Evolutionary conservation across 2,329 filamentous ascomycete genomes (phyloP).

Genomic region (Arachnopeziza araneosa): DNA sequence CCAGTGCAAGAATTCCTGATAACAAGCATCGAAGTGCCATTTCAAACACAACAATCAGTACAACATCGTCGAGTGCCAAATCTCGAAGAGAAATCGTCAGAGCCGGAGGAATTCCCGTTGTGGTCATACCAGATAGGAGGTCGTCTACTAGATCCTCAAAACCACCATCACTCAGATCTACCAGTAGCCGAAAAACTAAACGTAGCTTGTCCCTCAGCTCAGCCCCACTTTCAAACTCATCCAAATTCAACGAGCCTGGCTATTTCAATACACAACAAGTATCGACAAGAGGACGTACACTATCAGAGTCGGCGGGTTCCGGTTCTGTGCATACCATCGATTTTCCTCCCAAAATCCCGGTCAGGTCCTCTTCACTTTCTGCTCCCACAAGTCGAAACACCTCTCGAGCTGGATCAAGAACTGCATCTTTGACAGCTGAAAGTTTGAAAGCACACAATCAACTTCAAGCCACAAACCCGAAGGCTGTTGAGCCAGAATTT

Average conservation of each 20-base stretch:
- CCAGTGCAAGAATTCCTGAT: constrained; percentile 20
- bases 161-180: constrained; percentile 53
- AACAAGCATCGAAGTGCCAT: constrained; percentile 35
- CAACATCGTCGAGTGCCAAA: constrained; percentile 44
- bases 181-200: constrained; percentile 52
- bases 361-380: constrained; percentile 55
- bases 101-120: constrained; percentile 55
- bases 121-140: constrained; percentile 54
- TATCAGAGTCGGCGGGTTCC: constrained; percentile 29
- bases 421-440: constrained; percentile 52
- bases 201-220: constrained; percentile 49
- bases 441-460: constrained; percentile 52
- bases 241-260: constrained; percentile 39
- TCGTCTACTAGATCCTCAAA: constrained; percentile 43
- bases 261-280: constrained; percentile 37
- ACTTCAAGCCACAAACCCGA: constrained; percentile 19
- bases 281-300: constrained; percentile 15
- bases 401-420: constrained; percentile 47
- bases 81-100: constrained; percentile 55
- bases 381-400: constrained; percentile 55
- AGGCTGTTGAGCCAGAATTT: neutral
- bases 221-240: constrained; percentile 37
- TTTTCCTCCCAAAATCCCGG: constrained; percentile 52
- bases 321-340: constrained; percentile 48
- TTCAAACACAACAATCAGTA: constrained; percentile 45